These are phyloP conservation scores for Thecaphora thlaspeos DNA, from an alignment of 1,284 basidiomycete species.

Conservation along the genomic window DNA sequence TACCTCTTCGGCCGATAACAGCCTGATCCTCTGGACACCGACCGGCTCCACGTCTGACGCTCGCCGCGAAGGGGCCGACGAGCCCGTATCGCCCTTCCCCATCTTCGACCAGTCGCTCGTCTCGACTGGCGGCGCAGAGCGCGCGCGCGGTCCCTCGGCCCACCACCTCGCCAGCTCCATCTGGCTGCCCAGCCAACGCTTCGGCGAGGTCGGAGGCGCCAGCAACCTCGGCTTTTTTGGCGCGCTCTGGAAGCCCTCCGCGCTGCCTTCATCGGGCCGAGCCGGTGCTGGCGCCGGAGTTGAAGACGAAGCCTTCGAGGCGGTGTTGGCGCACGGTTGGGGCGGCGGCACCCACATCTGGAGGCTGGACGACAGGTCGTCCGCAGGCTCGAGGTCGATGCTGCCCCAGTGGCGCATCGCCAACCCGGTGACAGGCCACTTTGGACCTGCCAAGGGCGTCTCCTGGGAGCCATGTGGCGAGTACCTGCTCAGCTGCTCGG, in stretches of 20 bases:
- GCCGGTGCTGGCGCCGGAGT: background rate
- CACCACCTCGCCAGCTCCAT: conserved; percentile 36
- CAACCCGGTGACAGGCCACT: conserved; percentile 44
- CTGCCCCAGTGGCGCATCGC: conserved; percentile 17
- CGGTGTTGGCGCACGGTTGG: conserved; percentile 49
- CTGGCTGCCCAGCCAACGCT: conserved; percentile 52
- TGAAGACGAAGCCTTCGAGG: conserved; percentile 4
- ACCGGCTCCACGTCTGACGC: conserved; percentile 3
- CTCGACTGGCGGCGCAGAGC: conserved; percentile 19
- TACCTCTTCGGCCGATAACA: conserved; percentile 52
- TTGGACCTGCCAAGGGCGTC: conserved; percentile 34
- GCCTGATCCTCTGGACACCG: conserved; percentile 54
- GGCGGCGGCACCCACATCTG: conserved; percentile 52
- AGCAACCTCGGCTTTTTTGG: conserved; percentile 53
- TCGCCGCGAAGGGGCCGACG: background rate
- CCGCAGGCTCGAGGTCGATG: too few relatives aligned
- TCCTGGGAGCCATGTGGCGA: conserved; percentile 53
- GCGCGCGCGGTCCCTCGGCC: conserved; percentile 44
- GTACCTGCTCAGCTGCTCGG: conserved; percentile 42
- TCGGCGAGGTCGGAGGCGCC: conserved; percentile 53
- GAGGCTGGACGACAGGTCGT: conserved; percentile 4
- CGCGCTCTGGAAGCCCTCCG: conserved; percentile 42
- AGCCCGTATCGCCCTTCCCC: conserved; percentile 11
- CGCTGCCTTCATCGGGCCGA: background rate
- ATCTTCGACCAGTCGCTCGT: conserved; percentile 62